Conservation (phyloP, 2,329 filamentous ascomycete species). For the Nannizzia gypsea region DNA sequence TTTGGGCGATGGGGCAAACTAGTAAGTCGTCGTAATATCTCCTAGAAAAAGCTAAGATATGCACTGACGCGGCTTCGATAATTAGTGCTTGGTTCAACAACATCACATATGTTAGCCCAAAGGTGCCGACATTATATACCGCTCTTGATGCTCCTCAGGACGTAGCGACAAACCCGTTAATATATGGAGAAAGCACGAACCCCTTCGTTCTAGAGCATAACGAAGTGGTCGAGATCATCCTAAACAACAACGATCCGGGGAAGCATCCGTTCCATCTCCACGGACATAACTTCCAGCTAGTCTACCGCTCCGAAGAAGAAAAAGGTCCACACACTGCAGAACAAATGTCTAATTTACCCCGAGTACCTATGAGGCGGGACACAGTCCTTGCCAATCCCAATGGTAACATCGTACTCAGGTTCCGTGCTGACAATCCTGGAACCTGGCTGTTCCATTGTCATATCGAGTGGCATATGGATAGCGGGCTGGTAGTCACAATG, state of each 20-base stretch:
- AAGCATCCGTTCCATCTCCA: slow-evolving; percentile 37
- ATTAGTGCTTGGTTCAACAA: slow-evolving; percentile 13
- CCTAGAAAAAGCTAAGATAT: not conserved
- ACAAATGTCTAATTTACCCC: slow-evolving; percentile 24
- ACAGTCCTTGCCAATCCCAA: slow-evolving; percentile 41
- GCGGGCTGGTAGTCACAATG: slow-evolving; percentile 41
- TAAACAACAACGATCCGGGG: slow-evolving; percentile 11
- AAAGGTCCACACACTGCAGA: slow-evolving; percentile 24
- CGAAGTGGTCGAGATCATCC: slow-evolving; percentile 7
- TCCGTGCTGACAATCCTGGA: slow-evolving; percentile 40
- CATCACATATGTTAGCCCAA: slow-evolving; percentile 10
- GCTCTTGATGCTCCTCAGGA: slow-evolving; percentile 8
- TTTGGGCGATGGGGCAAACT: slow-evolving; percentile 12
- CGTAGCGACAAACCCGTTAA: slow-evolving; percentile 6
- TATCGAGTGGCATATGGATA: slow-evolving; percentile 41
- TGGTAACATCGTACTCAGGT: slow-evolving; percentile 42
- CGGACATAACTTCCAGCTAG: slow-evolving; percentile 9
- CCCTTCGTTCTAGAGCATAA: slow-evolving; percentile 8
- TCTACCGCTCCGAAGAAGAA: slow-evolving; percentile 8
- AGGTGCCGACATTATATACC: slow-evolving; percentile 9
- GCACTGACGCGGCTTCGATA: not conserved
- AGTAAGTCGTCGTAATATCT: slow-evolving; percentile 7
- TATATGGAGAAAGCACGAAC: slow-evolving; percentile 9
- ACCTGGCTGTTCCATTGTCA: slow-evolving; percentile 38
- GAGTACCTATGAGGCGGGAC: slow-evolving; percentile 39